Evolutionary conservation across 768 basidiomycete genomes (phyloP).

Genomic region (Rhizopogon vesiculosus): DNA sequence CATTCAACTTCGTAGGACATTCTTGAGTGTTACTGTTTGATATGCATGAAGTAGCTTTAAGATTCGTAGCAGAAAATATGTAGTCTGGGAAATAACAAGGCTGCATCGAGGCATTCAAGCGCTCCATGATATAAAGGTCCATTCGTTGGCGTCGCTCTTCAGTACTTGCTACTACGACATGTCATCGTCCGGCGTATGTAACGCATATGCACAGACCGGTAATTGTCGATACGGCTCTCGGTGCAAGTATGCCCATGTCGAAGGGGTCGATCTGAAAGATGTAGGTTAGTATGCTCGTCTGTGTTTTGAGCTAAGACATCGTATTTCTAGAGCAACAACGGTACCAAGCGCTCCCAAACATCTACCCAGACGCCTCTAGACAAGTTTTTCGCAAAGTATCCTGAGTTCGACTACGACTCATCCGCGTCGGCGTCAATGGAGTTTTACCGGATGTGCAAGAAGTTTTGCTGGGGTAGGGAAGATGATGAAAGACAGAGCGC

Average conservation of each 20-base stretch:
- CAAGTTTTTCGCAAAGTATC: slow-evolving; percentile 18
- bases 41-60: no score
- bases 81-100: not conserved
- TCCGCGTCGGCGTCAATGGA: slow-evolving; percentile 14
- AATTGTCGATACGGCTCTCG: not conserved
- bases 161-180: not conserved
- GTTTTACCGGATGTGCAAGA: slow-evolving; percentile 11
- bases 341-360: not conserved
- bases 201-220: not conserved
- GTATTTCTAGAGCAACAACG: not conserved
- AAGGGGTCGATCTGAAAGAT: not conserved
- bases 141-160: no score
- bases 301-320: not conserved
- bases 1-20: no score
- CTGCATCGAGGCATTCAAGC: not conserved
- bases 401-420: slow-evolving; percentile 12
- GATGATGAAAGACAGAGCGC: not conserved
- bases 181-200: not conserved
- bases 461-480: not conserved
- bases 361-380: slow-evolving; percentile 12
- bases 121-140: not conserved
- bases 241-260: not conserved
- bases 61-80: no score
- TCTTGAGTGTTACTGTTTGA: no score
- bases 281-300: not conserved